Conservation (phyloP, 495 filamentous ascomycete species). For the Penicillium steckii region DNA sequence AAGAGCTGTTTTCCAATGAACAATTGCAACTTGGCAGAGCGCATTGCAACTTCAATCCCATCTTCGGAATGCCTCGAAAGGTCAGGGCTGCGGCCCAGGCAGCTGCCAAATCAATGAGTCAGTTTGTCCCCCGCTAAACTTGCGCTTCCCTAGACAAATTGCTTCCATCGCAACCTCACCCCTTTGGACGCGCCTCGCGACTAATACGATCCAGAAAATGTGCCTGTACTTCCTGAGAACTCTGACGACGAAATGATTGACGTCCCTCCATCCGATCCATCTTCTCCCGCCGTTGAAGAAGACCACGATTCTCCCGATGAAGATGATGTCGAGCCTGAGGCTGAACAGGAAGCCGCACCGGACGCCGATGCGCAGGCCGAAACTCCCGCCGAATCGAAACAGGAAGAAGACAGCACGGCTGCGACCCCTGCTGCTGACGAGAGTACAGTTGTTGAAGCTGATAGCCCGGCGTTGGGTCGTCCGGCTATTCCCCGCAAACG, state of each 20-base stretch:
- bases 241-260: constrained; percentile 53
- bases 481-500: constrained; percentile 68
- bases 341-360: constrained; percentile 25
- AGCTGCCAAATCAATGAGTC: constrained; percentile 49
- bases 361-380: constrained; percentile 19
- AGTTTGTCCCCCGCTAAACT: constrained; percentile 6
- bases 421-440: constrained; percentile 41
- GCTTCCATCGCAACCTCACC: not conserved
- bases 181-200: constrained; percentile 23
- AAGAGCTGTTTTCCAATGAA: not conserved
- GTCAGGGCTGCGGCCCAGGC: constrained; percentile 49
- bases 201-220: constrained; percentile 38
- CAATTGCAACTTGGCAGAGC: constrained; percentile 9
- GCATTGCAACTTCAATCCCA: constrained; percentile 12
- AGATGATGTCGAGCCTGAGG: constrained; percentile 29
- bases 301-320: constrained; percentile 29
- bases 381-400: constrained; percentile 21
- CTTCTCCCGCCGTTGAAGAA: constrained; percentile 32
- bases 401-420: constrained; percentile 31
- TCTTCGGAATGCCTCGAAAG: constrained; percentile 45
- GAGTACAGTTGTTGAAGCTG: constrained; percentile 33
- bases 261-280: constrained; percentile 37
- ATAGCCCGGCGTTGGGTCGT: constrained; percentile 31
- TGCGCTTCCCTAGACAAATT: not conserved
- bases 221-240: constrained; percentile 40